A percentile compares a stretch with the other conserved stretches of the same genome.
Evolutionary conservation across 257 asterid genomes (phyloP).

Genomic region (Solanum okadae): DNA sequence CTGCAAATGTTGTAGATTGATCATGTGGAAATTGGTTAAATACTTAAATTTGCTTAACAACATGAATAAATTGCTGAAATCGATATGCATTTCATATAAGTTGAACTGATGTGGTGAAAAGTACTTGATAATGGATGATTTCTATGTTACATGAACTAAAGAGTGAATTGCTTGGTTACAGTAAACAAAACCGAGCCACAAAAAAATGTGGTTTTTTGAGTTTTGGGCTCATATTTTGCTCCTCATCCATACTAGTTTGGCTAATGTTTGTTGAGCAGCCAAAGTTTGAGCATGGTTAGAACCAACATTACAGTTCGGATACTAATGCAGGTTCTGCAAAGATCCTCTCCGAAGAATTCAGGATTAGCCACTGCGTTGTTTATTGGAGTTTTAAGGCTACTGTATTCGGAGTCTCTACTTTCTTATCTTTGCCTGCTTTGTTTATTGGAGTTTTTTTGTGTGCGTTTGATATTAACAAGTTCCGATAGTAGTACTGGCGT

Average conservation of each 20-base stretch:
- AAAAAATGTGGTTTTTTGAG: background rate
- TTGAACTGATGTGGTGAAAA: background rate
- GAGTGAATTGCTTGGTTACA: background rate
- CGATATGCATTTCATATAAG: background rate
- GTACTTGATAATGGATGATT: background rate
- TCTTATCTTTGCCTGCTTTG: background rate
- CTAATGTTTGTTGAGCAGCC: constrained; percentile 84
- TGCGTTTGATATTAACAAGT: background rate
- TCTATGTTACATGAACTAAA: background rate
- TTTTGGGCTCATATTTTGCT: constrained; percentile 45
- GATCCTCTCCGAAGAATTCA: constrained; percentile 43
- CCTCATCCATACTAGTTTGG: constrained; percentile 75
- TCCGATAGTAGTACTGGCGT: too few species aligned
- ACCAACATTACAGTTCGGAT: constrained; percentile 86
- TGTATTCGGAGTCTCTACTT: background rate
- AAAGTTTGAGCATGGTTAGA: constrained; percentile 60
- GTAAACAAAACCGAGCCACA: constrained; percentile 23
- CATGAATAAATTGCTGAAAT: background rate
- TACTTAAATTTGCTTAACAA: background rate
- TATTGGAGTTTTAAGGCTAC: too few species aligned
- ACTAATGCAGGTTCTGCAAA: constrained; percentile 68
- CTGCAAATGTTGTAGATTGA: background rate
- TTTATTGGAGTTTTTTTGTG: background rate
- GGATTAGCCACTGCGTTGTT: too few species aligned
- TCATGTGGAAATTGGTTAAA: background rate